Evolutionary conservation across 345 rosid genomes (phyloP).

Genomic region (Camelina laxa): DNA sequence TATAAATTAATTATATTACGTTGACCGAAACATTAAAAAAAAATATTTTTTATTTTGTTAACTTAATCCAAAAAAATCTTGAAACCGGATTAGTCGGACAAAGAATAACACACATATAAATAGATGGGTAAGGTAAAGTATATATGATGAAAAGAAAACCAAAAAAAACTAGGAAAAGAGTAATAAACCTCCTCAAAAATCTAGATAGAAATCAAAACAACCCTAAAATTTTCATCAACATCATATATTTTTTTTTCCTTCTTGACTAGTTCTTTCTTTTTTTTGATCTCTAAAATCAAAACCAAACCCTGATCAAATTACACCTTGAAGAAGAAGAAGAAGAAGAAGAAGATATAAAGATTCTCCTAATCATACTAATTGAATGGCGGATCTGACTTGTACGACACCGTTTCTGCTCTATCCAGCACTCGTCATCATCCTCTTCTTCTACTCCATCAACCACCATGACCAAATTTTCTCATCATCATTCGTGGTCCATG

Average conservation of each 20-base stretch:
- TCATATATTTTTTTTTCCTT: neutral
- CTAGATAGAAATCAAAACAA: conserved; percentile 15
- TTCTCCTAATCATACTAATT: neutral
- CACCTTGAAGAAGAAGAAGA: neutral
- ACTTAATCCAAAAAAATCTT: neutral
- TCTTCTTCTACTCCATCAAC: conserved; percentile 52
- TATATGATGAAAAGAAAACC: neutral
- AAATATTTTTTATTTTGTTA: neutral
- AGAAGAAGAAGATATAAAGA: conserved; percentile 6
- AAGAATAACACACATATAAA: conserved; percentile 30
- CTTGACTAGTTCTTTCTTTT: conserved; percentile 17
- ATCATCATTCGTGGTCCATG: neutral
- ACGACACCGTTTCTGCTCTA: conserved; percentile 48
- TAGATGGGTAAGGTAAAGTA: neutral
- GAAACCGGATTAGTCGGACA: conserved; percentile 35
- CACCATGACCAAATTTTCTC: conserved; percentile 40
- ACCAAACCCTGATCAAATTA: conserved; percentile 17
- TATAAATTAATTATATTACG: conserved; percentile 8
- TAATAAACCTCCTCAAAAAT: conserved; percentile 3
- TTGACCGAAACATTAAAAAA: conserved; percentile 26
- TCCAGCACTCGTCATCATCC: conserved; percentile 53
- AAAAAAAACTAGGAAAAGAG: neutral
- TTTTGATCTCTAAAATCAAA: neutral
- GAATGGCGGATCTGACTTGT: conserved; percentile 59
- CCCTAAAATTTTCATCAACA: conserved; percentile 25